Evolutionary conservation across 83 land plant species (phyloP), one percentile per base, ranked within the genome.

Genomic region (Diphasiastrum complanatum): DNA sequence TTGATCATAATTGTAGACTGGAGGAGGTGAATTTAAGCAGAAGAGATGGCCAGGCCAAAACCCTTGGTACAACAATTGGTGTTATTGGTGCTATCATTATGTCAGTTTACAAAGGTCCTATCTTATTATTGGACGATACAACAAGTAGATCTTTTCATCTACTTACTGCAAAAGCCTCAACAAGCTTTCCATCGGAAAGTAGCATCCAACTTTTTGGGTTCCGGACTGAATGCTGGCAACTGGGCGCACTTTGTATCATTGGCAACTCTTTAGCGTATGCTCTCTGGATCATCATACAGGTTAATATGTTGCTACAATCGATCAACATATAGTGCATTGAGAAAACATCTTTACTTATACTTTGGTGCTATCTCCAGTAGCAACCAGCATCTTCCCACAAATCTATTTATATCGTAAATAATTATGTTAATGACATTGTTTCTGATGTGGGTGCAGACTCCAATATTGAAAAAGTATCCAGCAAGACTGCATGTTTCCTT

Each of bases 51-150:
- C 34, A n/a, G n/a, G 76, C 74, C 12, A 82, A 75, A 63, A 59
- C 78, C 8, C 0, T 82, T 2, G 85, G 82, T 6, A 69, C 79
- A 2, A 29, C 69, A 16, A 43, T 73, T 11, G 62, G 86, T 68
- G 30, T 76, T 4, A 51, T 45, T 3, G 86, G 86, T 5, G 80
- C 83, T 3, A 48, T 83, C 45, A 0, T 76, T 22, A 43, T 83
- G 47, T 62, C 73, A 2, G 10, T 79, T 0, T 83, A 79, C 78
- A 65, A 68, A 67, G 86, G 86, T 19, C 36, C 23, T 8, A 56
- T 70, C n/a, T n/a, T n/a, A n/a, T n/a, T n/a, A n/a, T n/a, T n/a
- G n/a, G n/a, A n/a, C n/a, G n/a, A n/a, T n/a, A n/a, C n/a, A n/a
- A n/a, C n/a, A n/a, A n/a, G n/a, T n/a, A n/a, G n/a, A n/a, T n/a